Evolutionary conservation across 2,329 filamentous ascomycete genomes (phyloP).

Genomic region (Ilyonectria mors-panacis): DNA sequence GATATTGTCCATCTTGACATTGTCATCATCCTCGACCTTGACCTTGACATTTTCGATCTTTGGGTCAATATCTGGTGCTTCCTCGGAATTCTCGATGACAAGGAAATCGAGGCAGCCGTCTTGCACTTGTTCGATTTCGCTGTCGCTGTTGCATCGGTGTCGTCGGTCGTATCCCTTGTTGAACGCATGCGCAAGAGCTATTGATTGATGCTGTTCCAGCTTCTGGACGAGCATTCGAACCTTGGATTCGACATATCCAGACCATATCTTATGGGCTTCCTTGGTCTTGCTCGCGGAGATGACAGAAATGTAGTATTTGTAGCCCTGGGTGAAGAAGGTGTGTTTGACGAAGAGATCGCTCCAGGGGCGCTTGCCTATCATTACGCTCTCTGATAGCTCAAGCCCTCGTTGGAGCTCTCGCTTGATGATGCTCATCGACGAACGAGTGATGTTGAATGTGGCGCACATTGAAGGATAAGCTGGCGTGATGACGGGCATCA

Average conservation of each 20-base stretch:
- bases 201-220: conserved; percentile 84
- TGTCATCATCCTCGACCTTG: conserved; percentile 51
- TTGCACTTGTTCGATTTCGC: conserved; percentile 67
- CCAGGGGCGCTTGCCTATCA: conserved; percentile 83
- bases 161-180: conserved; percentile 92
- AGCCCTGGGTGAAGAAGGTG: conserved; percentile 91
- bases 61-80: conserved; percentile 47
- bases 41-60: conserved; percentile 27
- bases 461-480: conserved; percentile 98
- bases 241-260: conserved; percentile 94
- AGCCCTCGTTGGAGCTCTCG: conserved; percentile 85
- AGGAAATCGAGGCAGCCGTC: conserved; percentile 67
- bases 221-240: conserved; percentile 87
- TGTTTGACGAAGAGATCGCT: conserved; percentile 91
- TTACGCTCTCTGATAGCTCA: conserved; percentile 84
- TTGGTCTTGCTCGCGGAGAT: conserved; percentile 86
- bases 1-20: conserved; percentile 36
- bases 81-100: conserved; percentile 57
- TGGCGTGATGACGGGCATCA: conserved; percentile 99
- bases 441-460: conserved; percentile 92
- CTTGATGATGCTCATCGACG: conserved; percentile 87
- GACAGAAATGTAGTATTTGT: conserved; percentile 96
- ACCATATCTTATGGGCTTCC: conserved; percentile 89
- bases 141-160: conserved; percentile 75
- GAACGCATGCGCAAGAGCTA: conserved; percentile 90